Conservation (phyloP, 2,329 filamentous ascomycete genomes). For the Fusarium decemcellulare region DNA sequence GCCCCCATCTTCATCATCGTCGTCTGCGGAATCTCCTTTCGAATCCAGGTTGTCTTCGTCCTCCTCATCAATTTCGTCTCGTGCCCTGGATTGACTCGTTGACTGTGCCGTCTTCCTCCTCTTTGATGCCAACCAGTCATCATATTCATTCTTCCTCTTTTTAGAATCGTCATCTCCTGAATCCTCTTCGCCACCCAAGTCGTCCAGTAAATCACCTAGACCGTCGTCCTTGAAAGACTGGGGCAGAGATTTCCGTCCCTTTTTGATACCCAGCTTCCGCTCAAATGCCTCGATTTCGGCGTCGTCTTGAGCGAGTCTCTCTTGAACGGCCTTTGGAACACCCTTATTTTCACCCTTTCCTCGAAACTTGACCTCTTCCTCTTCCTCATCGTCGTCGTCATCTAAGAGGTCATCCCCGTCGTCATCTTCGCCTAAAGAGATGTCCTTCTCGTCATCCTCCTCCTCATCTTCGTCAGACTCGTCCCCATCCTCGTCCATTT, state of each 20-base stretch:
- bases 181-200: constrained; percentile 61
- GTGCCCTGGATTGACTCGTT: constrained; percentile 19
- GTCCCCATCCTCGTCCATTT: constrained; percentile 35
- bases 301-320: constrained; percentile 83
- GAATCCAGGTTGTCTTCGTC: constrained; percentile 49
- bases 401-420: constrained; percentile 42
- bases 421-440: constrained; percentile 39
- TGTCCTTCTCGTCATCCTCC: constrained; percentile 10
- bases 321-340: constrained; percentile 49
- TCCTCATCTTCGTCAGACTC: constrained; percentile 33
- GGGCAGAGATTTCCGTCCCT: constrained; percentile 79
- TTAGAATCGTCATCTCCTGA: constrained; percentile 67
- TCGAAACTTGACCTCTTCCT: constrained; percentile 36
- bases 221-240: constrained; percentile 87
- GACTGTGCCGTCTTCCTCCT: constrained; percentile 61
- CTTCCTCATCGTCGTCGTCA: constrained; percentile 36
- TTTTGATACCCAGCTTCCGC: constrained; percentile 86
- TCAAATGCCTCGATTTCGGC: constrained; percentile 90
- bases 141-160: constrained; percentile 72
- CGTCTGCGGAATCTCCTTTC: constrained; percentile 27
- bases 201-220: constrained; percentile 82
- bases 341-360: constrained; percentile 39
- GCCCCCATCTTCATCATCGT: constrained; percentile 49
- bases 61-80: constrained; percentile 43
- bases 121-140: constrained; percentile 73